Base-by-base conservation (phyloP, 1,284 basidiomycete species). In the Papiliotrema nemorosa region DNA sequence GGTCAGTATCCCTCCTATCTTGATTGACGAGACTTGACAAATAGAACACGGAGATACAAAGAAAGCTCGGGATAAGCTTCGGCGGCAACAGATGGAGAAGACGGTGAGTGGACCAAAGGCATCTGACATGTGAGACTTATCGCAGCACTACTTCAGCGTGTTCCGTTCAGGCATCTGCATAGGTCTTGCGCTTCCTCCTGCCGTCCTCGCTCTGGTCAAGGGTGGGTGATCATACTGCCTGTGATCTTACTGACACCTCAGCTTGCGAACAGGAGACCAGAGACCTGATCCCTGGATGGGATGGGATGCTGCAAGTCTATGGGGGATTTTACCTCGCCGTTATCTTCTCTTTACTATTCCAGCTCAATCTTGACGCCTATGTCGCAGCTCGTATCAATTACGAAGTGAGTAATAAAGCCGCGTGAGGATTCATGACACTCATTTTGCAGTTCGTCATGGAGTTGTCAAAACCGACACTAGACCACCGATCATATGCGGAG, bases 11-110 rank as follows among this genome's bases (percentile, higher is more conserved):
- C 22, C 9, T 14, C 18, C 71, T 29, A 18, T 44, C 5, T 6
- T n/a, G 25, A 21, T n/a, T 7, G 22, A 24, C 10, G n/a, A 27
- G 9, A 20, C 29, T n/a, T 45, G 37, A 44, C 14, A 0, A 10
- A 26, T 47, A 91, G 92, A 86, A 60, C 81, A 82, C 33, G 92
- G 91, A 2, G 83, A 97, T 70, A 80, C 78, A 60, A 97, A 94
- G 74, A 82, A 80, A 53, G 92, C 94, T 0, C 76, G 84, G 38
- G 77, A 77, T 3, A 79, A 81, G 41, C 79, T 97, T 26, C 82
- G 90, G 18, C 79, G 81, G 2, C 79, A 79, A 9, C 72, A 76
- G 3, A 68, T 69, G 13, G 73, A 77, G 13, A 83, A 81, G 53
- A 86, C 82, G 10, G 69, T 70, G 36, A 33, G 69, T 62, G n/a